phyloP scores from a whole-genome alignment of 768 basidiomycete genomes.

The Kwoniella heveanensis region DNA sequence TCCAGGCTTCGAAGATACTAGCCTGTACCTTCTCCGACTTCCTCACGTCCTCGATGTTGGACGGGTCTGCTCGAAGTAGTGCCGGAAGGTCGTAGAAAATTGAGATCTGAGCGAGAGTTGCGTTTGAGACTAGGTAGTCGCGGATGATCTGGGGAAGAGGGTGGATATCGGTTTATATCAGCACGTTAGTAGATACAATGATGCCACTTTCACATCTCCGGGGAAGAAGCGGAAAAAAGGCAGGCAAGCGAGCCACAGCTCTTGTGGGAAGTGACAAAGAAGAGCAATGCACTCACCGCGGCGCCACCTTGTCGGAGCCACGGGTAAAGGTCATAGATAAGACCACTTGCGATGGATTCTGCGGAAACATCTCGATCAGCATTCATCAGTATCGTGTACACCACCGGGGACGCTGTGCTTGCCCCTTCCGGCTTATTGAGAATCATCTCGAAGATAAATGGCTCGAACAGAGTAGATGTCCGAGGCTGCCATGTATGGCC shows the following conservation, averaged over 20 bases:
- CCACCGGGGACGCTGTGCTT: too few species aligned
- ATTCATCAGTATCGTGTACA: too few species aligned
- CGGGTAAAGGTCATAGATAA: conserved; percentile 43
- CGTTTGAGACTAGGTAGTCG: conserved; percentile 30
- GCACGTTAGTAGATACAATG: too few species aligned
- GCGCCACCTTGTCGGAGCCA: conserved; percentile 35
- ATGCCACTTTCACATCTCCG: too few species aligned
- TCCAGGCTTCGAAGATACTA: conserved; percentile 39
- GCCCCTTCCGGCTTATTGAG: too few species aligned
- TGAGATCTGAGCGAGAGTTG: conserved; percentile 37
- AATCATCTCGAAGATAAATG: too few species aligned
- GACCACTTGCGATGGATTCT: conserved; percentile 31
- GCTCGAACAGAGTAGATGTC: too few species aligned
- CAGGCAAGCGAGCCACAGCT: too few species aligned
- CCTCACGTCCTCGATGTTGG: conserved; percentile 8
- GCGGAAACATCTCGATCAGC: neutral
- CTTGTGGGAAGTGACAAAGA: too few species aligned
- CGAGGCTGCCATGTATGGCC: too few species aligned
- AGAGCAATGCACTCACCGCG: conserved; percentile 32
- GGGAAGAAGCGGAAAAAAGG: too few species aligned
- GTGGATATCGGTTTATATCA: too few species aligned
- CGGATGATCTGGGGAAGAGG: conserved; percentile 33
- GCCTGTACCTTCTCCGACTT: conserved; percentile 32
- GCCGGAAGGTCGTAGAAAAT: conserved; percentile 33
- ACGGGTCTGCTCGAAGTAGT: conserved; percentile 19